phyloP scores from a whole-genome alignment of 345 rosid genomes.

The Aegle marmelos region DNA sequence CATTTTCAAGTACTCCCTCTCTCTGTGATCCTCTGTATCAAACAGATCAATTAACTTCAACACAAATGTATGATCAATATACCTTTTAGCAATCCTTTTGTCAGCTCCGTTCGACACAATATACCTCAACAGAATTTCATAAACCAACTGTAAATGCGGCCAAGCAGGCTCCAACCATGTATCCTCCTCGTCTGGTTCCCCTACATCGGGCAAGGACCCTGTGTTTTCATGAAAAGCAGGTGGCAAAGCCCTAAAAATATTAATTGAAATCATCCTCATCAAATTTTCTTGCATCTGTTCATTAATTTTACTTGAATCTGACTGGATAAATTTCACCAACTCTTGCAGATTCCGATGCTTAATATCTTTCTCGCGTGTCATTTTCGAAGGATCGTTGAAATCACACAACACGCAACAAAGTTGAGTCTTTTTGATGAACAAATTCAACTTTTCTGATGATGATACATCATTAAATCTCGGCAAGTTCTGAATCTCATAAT shows the following conservation, averaged over 20 bases:
- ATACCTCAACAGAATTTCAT: conserved; percentile 41
- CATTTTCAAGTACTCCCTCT: conserved; percentile 65
- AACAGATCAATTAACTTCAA: conserved; percentile 46
- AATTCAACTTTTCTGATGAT: conserved; percentile 32
- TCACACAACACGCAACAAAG: conserved; percentile 49
- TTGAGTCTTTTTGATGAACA: conserved; percentile 48
- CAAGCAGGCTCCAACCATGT: conserved; percentile 43
- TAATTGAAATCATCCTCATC: conserved; percentile 44
- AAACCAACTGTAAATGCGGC: conserved; percentile 47
- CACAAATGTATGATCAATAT: conserved; percentile 53
- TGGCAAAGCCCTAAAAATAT: conserved; percentile 52
- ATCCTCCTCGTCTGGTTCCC: conserved; percentile 49
- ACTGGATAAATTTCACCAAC: conserved; percentile 52
- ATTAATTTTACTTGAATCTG: conserved; percentile 45
- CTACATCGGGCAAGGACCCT: conserved; percentile 24
- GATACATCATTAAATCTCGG: conserved; percentile 49
- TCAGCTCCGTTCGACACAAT: conserved; percentile 40
- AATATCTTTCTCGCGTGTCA: conserved; percentile 46
- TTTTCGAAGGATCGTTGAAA: conserved; percentile 29
- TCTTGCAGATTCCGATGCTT: conserved; percentile 48
- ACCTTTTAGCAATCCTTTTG: conserved; percentile 44
- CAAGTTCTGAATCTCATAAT: conserved; percentile 23
- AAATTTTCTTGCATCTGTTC: conserved; percentile 47
- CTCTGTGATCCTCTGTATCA: conserved; percentile 63
- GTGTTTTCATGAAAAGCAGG: conserved; percentile 51